phyloP scores from a whole-genome alignment of 805 yeast genomes.

The Starmerella floris region DNA sequence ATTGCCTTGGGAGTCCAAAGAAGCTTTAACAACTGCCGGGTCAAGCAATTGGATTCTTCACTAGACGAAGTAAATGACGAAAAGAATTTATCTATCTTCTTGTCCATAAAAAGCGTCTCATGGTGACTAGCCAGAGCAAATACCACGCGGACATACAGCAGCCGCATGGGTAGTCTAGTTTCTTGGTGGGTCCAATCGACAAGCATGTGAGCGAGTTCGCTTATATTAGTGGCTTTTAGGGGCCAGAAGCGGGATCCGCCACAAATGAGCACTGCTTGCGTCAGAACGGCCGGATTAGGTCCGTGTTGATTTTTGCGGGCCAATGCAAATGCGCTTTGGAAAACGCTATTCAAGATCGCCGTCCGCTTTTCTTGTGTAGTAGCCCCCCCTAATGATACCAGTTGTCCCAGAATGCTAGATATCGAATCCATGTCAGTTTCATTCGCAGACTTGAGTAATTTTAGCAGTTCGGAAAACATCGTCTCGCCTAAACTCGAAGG shows the following conservation, averaged over 20 bases:
- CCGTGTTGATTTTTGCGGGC: neutral
- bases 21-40: neutral
- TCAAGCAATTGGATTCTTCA: neutral
- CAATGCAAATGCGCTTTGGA: neutral
- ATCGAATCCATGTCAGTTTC: constrained; percentile 1
- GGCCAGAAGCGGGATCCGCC: constrained; percentile 1
- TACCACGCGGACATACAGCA: neutral
- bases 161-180: neutral
- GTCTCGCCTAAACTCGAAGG: neutral
- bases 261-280: constrained; percentile 1
- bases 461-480: constrained; percentile 4
- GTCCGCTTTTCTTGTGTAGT: constrained; percentile 1
- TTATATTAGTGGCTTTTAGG: neutral
- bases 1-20: neutral
- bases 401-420: constrained; percentile 10
- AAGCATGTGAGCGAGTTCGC: neutral
- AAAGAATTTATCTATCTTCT: neutral
- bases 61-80: neutral
- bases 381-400: constrained; percentile 3
- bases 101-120: neutral
- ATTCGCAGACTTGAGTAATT: constrained; percentile 1
- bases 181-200: neutral
- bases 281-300: neutral
- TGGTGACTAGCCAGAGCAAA: neutral
- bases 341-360: neutral